Percentiles rank a stretch among this genome's conserved stretches.
phyloP scores from a whole-genome alignment of 2,329 filamentous ascomycete species.

The Trichoderma sp. region DNA sequence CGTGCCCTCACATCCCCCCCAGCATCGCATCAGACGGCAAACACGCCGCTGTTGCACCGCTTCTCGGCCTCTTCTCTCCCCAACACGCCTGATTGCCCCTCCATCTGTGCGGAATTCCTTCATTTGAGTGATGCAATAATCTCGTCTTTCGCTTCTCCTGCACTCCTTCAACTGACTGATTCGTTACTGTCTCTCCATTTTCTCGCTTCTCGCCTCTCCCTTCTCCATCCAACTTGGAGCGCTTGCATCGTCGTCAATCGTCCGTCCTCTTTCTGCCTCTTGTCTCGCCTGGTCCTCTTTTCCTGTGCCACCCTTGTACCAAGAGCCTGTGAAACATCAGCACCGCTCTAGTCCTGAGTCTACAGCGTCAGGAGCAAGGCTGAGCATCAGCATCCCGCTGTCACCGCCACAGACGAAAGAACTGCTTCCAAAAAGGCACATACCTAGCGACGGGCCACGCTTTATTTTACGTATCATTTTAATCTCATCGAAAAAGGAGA shows the following conservation, averaged over 20 bases:
- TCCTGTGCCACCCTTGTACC: background rate
- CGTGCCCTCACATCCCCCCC: background rate
- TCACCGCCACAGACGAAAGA: background rate
- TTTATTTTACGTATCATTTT: background rate
- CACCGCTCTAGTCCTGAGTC: background rate
- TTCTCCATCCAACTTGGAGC: background rate
- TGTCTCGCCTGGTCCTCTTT: background rate
- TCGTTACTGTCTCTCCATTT: background rate
- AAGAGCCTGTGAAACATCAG: background rate
- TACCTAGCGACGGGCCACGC: background rate
- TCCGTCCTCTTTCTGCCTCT: background rate
- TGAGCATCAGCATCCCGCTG: background rate
- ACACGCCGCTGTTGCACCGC: background rate
- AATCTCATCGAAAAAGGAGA: background rate
- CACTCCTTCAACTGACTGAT: background rate
- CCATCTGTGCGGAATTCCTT: background rate
- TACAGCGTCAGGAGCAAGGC: background rate
- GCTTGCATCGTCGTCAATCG: background rate
- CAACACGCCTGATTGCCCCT: background rate
- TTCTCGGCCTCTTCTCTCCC: background rate
- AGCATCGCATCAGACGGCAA: background rate
- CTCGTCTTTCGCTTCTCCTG: background rate
- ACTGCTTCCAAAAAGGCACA: background rate
- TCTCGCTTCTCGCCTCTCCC: background rate
- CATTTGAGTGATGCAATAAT: slow-evolving; percentile 1